Evolutionary conservation across 2,329 filamentous ascomycete genomes (phyloP).

Genomic region (Fusarium euwallaceae): DNA sequence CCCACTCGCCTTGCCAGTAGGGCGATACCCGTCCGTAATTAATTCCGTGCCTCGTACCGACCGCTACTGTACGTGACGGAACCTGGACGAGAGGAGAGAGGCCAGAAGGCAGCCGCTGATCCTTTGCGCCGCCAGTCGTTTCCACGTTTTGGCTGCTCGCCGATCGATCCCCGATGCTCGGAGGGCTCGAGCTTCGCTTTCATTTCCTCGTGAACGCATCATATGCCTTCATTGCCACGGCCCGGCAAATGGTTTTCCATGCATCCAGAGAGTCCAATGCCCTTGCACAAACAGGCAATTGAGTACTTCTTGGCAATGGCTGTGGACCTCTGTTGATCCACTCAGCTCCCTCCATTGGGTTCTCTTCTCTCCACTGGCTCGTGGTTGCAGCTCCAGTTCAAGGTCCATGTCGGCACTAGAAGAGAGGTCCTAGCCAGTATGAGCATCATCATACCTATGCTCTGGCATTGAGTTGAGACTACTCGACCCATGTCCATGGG

Average conservation of each 20-base stretch:
- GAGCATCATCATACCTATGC: neutral
- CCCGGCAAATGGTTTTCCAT: neutral
- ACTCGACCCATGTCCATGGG: neutral
- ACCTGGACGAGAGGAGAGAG: neutral
- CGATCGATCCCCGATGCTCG: neutral
- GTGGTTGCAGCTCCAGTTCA: slow-evolving; percentile 1
- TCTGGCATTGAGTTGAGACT: neutral
- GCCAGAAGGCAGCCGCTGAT: neutral
- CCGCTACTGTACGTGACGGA: neutral
- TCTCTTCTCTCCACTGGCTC: slow-evolving; percentile 9
- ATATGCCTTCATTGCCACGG: neutral
- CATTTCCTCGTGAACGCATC: neutral
- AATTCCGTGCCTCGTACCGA: slow-evolving; percentile 4
- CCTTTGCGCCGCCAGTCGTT: neutral
- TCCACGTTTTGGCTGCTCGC: neutral
- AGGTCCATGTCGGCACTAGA: slow-evolving; percentile 3
- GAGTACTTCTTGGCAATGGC: slow-evolving; percentile 1
- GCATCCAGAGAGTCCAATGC: neutral
- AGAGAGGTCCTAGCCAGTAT: slow-evolving; percentile 5
- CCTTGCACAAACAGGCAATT: slow-evolving; percentile 1
- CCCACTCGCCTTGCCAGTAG: neutral
- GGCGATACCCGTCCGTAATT: slow-evolving; percentile 21
- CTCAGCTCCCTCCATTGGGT: neutral
- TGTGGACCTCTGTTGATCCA: neutral
- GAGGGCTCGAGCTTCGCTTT: neutral